Conservation (phyloP, 2,329 filamentous ascomycete species). For the Aspergillus hiratsukae region DNA sequence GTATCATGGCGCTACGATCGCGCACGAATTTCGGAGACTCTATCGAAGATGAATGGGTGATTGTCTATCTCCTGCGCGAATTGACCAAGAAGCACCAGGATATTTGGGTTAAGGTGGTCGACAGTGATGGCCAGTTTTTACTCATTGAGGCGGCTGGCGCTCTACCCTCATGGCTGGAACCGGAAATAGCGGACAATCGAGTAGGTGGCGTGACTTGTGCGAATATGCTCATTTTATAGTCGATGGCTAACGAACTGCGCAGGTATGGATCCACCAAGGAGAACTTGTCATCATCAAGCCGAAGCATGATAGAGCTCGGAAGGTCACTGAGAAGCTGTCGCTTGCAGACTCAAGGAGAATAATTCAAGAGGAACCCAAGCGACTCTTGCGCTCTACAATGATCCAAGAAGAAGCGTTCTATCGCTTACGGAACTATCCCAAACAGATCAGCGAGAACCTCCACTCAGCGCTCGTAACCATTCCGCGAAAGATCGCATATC, state of each 20-base stretch:
- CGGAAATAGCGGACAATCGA: constrained; percentile 80
- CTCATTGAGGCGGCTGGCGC: constrained; percentile 88
- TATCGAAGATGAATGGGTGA: constrained; percentile 94
- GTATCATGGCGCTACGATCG: constrained; percentile 62
- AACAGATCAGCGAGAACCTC: constrained; percentile 66
- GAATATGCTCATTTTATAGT: neutral
- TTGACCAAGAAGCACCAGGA: constrained; percentile 67
- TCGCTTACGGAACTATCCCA: constrained; percentile 76
- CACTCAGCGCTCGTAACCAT: constrained; percentile 71
- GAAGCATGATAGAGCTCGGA: constrained; percentile 43
- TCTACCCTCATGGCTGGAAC: constrained; percentile 84
- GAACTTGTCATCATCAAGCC: constrained; percentile 66
- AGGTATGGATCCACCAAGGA: constrained; percentile 81
- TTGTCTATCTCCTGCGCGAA: constrained; percentile 83
- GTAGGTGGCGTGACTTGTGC: constrained; percentile 30
- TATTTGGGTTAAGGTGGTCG: constrained; percentile 77
- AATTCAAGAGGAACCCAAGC: constrained; percentile 53
- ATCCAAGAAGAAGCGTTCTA: constrained; percentile 90
- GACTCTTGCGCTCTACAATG: constrained; percentile 65
- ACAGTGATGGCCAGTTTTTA: constrained; percentile 92
- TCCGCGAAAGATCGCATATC: constrained; percentile 74
- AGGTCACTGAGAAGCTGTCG: constrained; percentile 47
- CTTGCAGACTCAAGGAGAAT: constrained; percentile 61
- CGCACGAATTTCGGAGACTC: constrained; percentile 87
- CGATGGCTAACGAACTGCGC: neutral